A percentile compares a stretch with the other conserved stretches of the same genome.
Conservation (phyloP, 495 filamentous ascomycete genomes). For the Darksidea phi region DNA sequence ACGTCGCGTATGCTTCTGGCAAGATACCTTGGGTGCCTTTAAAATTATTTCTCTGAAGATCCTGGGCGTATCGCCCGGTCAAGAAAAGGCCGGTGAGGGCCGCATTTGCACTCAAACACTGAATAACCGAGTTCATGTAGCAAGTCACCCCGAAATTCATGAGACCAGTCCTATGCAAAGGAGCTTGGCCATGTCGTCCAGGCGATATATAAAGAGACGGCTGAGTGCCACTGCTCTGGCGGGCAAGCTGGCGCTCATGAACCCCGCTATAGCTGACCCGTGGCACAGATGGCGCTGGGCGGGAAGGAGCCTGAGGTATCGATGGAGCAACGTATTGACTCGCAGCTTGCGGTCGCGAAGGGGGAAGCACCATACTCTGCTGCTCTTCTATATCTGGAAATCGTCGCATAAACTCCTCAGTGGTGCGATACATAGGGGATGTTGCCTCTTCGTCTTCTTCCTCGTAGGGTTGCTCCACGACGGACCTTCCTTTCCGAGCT, state of each 20-base stretch:
- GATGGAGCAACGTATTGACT: constrained; percentile 24
- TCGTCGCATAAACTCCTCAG: constrained; percentile 78
- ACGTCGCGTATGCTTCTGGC: constrained; percentile 68
- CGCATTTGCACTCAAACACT: constrained; percentile 74
- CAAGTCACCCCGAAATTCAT: constrained; percentile 79
- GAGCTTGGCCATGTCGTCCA: constrained; percentile 54
- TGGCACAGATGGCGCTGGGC: constrained; percentile 79
- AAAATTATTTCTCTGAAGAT: constrained; percentile 56
- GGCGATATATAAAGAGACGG: constrained; percentile 44
- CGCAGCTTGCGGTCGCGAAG: constrained; percentile 20
- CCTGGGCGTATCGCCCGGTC: constrained; percentile 48
- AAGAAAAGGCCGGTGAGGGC: constrained; percentile 71
- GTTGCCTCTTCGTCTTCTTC: constrained; percentile 44
- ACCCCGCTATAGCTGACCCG: constrained; percentile 87
- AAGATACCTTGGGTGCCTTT: constrained; percentile 77
- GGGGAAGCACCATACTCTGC: constrained; percentile 67
- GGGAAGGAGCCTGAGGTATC: constrained; percentile 31
- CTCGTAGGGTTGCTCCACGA: constrained; percentile 49
- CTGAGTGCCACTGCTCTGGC: constrained; percentile 48
- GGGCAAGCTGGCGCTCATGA: constrained; percentile 60
- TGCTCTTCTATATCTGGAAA: constrained; percentile 70
- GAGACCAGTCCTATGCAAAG: constrained; percentile 62
- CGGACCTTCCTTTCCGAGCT: constrained; percentile 53
- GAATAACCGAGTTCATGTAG: constrained; percentile 87
- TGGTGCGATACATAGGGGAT: constrained; percentile 54